phyloP scores from a whole-genome alignment of 208 protist species.

The Trypanosoma mega region DNA sequence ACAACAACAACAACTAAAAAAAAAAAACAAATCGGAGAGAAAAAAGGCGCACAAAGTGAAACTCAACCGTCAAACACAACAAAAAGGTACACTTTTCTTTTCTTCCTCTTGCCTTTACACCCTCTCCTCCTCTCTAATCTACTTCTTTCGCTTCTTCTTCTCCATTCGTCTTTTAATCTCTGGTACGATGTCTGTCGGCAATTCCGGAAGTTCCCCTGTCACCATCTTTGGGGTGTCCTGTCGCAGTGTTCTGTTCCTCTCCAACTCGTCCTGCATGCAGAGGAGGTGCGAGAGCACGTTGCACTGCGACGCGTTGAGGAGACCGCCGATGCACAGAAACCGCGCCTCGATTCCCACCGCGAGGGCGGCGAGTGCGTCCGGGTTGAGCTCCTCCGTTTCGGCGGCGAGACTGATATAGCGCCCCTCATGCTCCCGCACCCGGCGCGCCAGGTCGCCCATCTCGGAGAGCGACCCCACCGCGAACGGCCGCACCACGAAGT shows the following conservation, averaged over 20 bases:
- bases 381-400: constrained; percentile 14
- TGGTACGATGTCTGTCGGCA: constrained; percentile 39
- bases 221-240: constrained; percentile 14
- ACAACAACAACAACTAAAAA: constrained; percentile 6
- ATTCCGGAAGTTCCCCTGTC: constrained; percentile 22
- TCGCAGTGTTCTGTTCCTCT: constrained; percentile 7
- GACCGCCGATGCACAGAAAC: constrained; percentile 28
- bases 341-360: constrained; percentile 31
- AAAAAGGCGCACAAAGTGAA: not conserved
- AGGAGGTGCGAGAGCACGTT: constrained; percentile 29
- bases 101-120: not conserved
- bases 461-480: constrained; percentile 22
- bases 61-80: not conserved
- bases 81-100: not conserved
- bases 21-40: constrained; percentile 8
- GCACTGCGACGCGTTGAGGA: constrained; percentile 23
- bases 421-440: constrained; percentile 16
- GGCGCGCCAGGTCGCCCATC: constrained; percentile 13
- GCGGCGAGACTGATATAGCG: constrained; percentile 20
- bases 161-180: constrained; percentile 71
- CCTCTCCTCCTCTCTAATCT: not conserved
- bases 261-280: constrained; percentile 24
- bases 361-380: constrained; percentile 21
- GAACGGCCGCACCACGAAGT: constrained; percentile 21
- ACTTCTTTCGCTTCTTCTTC: constrained; percentile 65